Evolutionary conservation across 2,329 filamentous ascomycete species (phyloP).

Genomic region (Pyricularia pennisetigena): DNA sequence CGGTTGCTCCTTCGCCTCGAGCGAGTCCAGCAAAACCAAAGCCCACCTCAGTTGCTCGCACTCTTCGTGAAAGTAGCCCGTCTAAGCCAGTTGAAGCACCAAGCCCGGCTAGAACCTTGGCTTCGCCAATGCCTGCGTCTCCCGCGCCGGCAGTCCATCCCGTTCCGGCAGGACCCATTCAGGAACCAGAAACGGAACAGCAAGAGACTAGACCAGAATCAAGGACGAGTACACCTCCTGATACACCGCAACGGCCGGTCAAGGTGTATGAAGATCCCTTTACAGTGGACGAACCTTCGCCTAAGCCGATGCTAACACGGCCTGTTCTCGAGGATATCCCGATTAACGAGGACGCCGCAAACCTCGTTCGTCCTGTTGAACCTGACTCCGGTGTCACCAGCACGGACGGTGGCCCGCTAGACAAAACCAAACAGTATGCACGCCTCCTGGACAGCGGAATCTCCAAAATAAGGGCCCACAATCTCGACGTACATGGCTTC

Average conservation of each 20-base stretch:
- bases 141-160: slow-evolving; percentile 4
- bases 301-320: slow-evolving; percentile 32
- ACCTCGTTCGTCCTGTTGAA: slow-evolving; percentile 15
- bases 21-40: slow-evolving; percentile 22
- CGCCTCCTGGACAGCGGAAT: slow-evolving; percentile 67
- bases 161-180: neutral
- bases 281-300: slow-evolving; percentile 34
- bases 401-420: slow-evolving; percentile 20
- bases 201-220: slow-evolving; percentile 6
- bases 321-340: slow-evolving; percentile 51
- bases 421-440: slow-evolving; percentile 45
- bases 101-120: slow-evolving; percentile 27
- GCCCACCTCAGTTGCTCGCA: slow-evolving; percentile 6
- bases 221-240: slow-evolving; percentile 5
- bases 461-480: slow-evolving; percentile 57
- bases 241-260: slow-evolving; percentile 27
- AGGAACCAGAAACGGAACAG: slow-evolving; percentile 10
- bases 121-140: slow-evolving; percentile 4
- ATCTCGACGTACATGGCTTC: slow-evolving; percentile 74
- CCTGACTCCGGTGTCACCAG: slow-evolving; percentile 7
- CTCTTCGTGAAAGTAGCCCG: slow-evolving; percentile 27
- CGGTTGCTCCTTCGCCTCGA: slow-evolving; percentile 13
- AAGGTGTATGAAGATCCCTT: slow-evolving; percentile 57
- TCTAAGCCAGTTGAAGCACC: slow-evolving; percentile 41
- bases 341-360: slow-evolving; percentile 44